Base-by-base conservation (phyloP, 148 eudicot species). In the Arbutus unedo region DNA sequence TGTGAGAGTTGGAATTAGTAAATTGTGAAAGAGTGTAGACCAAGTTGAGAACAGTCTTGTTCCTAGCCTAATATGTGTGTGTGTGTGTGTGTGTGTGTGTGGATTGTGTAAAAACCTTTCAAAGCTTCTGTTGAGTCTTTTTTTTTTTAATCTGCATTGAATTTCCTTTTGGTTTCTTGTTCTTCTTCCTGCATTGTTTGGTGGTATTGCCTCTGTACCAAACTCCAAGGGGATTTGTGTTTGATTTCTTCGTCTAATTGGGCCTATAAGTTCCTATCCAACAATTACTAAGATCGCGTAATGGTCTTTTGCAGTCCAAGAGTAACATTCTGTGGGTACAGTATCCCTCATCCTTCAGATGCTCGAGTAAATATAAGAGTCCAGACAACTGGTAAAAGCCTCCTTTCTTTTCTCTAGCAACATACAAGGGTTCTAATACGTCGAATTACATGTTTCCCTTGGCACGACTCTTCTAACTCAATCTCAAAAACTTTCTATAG, bases 301-400 rank as follows among this genome's bases (percentile, higher is more conserved):
- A 77, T 59, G 57, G 44, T 56, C 19, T 84, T 8, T 74, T 90
- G 88, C 97, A 96, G 98, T 81, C 98, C 98, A 43, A 85, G 98
- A 83, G 98, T 94, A 21, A 81, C 95, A 41, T 87, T 93, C 75
- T 94, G 95, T 57, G 98, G 97, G 53, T 96, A 96, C 91, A 96
- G 98, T 93, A 94, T 94, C 85, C 98, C 98, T 66, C 98, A 96
- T 82, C 98, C 98, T 72, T 88, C 98, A 19, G 98, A 96, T 89
- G 95, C 98, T 73, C 87, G 87, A 50, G 98, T 96, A 50, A 96
- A 96, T 78, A 87, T 96, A 86, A 88, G 95, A 89, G 95, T 96
- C 78, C 98, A 96, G 85, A 96, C 98, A 47, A 94, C 98, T 54
- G 98, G 98, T 96, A 89, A 74, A 59, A 41, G 47, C 74, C 49